Percentiles rank a stretch among this genome's conserved stretches.
Evolutionary conservation across 192 early-diverging fungal species (phyloP).

Genomic region (Coemansia sp.): DNA sequence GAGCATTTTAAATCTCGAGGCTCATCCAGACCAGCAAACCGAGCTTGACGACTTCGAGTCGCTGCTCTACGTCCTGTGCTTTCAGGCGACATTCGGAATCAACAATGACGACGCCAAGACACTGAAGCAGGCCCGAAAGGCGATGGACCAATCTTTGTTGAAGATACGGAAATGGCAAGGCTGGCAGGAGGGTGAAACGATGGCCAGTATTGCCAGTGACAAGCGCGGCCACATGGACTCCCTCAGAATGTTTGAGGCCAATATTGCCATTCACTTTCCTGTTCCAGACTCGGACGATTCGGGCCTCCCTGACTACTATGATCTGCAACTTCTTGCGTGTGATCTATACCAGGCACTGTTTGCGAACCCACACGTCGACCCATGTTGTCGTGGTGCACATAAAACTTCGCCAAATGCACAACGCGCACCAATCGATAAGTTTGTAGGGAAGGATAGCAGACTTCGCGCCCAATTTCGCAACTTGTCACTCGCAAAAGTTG

Average conservation of each 20-base stretch:
- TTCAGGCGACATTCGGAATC: conserved; percentile 7
- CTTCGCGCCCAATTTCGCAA: neutral
- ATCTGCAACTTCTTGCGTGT: too few relatives aligned
- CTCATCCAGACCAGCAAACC: neutral
- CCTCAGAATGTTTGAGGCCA: too few relatives aligned
- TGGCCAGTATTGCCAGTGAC: too few relatives aligned
- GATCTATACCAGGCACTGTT: too few relatives aligned
- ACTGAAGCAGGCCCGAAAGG: neutral
- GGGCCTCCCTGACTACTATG: too few relatives aligned
- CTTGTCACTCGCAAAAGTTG: neutral
- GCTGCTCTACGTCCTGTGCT: conserved; percentile 12
- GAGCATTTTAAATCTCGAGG: conserved; percentile 5
- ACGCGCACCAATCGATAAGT: too few relatives aligned
- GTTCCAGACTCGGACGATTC: too few relatives aligned
- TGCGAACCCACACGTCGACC: too few relatives aligned
- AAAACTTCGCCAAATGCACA: neutral
- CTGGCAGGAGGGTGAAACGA: too few relatives aligned
- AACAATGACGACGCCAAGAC: neutral
- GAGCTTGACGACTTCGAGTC: conserved; percentile 21
- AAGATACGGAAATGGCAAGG: neutral
- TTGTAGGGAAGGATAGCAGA: neutral
- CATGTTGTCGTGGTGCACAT: neutral
- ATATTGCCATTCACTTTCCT: too few relatives aligned
- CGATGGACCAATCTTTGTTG: neutral
- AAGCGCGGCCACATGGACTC: too few relatives aligned